These are phyloP conservation scores for Neltuma alba DNA, from an alignment of 306 rosid species.

Conservation along the genomic window DNA sequence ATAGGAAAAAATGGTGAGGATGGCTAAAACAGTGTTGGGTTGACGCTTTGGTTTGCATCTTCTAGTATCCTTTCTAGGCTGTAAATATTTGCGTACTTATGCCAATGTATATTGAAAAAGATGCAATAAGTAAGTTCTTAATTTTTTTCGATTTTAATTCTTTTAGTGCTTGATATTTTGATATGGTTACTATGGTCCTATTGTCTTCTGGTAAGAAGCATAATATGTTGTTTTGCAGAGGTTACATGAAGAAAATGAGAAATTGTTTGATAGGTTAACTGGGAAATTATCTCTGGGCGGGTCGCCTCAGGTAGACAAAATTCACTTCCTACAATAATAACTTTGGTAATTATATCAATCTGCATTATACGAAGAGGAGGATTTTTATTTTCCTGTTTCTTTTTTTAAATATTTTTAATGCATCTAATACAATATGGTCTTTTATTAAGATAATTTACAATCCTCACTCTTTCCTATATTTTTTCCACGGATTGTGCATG, in stretches of 20 bases:
- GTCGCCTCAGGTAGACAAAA: constrained; percentile 62
- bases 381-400: neutral
- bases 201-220: constrained; percentile 22
- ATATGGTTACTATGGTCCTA: constrained; percentile 7
- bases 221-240: constrained; percentile 61
- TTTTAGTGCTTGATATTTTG: constrained; percentile 5
- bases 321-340: constrained; percentile 15
- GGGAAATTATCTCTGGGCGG: constrained; percentile 63
- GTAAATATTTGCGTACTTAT: neutral
- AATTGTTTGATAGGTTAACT: constrained; percentile 76
- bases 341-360: neutral
- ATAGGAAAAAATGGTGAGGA: neutral
- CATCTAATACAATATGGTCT: neutral
- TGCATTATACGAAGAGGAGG: neutral
- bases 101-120: neutral
- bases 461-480: neutral
- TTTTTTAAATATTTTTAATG: neutral
- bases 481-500: neutral
- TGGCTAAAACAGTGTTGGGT: neutral
- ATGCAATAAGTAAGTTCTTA: neutral
- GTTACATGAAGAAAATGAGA: constrained; percentile 88
- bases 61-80: neutral
- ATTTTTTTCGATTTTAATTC: constrained; percentile 1
- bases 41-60: constrained; percentile 16
- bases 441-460: neutral